Percentiles rank a stretch among this genome's conserved stretches.
phyloP scores from a whole-genome alignment of 2,329 filamentous ascomycete species.

The Zopfia rhizophila region DNA sequence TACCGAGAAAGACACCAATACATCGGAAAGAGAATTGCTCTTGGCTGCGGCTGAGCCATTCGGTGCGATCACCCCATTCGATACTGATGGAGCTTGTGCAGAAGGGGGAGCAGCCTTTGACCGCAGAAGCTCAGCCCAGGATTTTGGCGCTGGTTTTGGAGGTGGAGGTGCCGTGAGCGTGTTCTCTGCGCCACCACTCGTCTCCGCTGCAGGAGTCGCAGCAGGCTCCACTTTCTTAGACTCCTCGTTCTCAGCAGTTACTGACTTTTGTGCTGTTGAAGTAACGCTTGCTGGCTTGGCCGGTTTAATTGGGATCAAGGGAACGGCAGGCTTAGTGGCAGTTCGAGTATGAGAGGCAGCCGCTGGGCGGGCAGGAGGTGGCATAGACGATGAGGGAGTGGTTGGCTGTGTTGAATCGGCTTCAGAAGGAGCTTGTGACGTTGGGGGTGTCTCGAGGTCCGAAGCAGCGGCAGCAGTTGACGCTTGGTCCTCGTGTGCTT shows the following conservation, averaged over 20 bases:
- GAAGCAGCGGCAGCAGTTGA: constrained; percentile 58
- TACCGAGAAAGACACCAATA: constrained; percentile 77
- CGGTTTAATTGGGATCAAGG: constrained; percentile 62
- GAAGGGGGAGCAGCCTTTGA: constrained; percentile 56
- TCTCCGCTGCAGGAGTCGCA: constrained; percentile 21
- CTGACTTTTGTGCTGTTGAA: constrained; percentile 49
- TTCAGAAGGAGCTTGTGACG: constrained; percentile 68
- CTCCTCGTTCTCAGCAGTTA: constrained; percentile 28
- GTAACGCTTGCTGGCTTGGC: constrained; percentile 48
- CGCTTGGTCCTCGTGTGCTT: constrained; percentile 52
- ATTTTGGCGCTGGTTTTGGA: constrained; percentile 64
- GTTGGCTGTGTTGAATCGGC: constrained; percentile 65
- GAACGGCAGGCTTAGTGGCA: constrained; percentile 60
- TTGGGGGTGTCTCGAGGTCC: constrained; percentile 66
- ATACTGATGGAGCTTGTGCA: constrained; percentile 35
- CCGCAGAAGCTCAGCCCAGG: constrained; percentile 76
- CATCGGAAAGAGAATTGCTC: constrained; percentile 76
- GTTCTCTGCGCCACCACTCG: constrained; percentile 38
- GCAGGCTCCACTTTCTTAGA: constrained; percentile 24
- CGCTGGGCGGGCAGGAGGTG: constrained; percentile 46
- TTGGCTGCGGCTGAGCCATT: constrained; percentile 60
- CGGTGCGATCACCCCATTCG: constrained; percentile 41
- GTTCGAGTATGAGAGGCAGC: constrained; percentile 53
- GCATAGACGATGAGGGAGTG: constrained; percentile 64
- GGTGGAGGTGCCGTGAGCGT: constrained; percentile 54